Conservation (phyloP, 2,329 filamentous ascomycete species). For the Alternaria sp. region DNA sequence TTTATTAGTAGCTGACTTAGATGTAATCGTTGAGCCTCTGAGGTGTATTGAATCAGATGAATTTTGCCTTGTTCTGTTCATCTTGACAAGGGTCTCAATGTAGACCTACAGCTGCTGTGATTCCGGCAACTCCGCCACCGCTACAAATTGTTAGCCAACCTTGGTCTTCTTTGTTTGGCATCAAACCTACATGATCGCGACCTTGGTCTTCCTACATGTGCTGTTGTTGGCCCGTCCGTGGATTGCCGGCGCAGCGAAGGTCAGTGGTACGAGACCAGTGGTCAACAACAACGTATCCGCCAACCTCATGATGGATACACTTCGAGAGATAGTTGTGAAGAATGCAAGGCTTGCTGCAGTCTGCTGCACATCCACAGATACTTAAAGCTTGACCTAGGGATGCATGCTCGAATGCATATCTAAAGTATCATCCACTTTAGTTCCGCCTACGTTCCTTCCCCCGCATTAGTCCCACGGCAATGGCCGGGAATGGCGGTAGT, state of each 20-base stretch:
- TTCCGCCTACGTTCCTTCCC: neutral
- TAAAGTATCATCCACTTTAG: neutral
- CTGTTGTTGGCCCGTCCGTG: conserved; percentile 21
- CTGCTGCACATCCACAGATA: neutral
- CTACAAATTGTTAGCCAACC: conserved; percentile 22
- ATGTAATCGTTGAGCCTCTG: neutral
- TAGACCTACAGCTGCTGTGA: conserved; percentile 63
- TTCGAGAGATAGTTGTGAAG: neutral
- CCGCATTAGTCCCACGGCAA: conserved; percentile 1
- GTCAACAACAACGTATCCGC: conserved; percentile 4
- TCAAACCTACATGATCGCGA: conserved; percentile 42
- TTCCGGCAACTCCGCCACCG: conserved; percentile 68
- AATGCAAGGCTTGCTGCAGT: neutral
- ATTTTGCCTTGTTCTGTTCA: neutral
- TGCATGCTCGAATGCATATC: neutral
- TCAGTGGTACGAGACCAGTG: conserved; percentile 8
- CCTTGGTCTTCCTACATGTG: conserved; percentile 41
- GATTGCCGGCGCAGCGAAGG: conserved; percentile 23
- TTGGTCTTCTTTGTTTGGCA: too few relatives aligned
- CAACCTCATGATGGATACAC: conserved; percentile 4
- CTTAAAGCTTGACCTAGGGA: neutral
- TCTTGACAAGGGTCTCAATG: neutral
- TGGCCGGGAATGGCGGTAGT: neutral
- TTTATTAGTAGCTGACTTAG: neutral
- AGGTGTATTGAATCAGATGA: neutral